A percentile compares a stretch with the other conserved stretches of the same genome.
phyloP scores from a whole-genome alignment of 257 asterid genomes.

The Jacaranda mimosifolia region DNA sequence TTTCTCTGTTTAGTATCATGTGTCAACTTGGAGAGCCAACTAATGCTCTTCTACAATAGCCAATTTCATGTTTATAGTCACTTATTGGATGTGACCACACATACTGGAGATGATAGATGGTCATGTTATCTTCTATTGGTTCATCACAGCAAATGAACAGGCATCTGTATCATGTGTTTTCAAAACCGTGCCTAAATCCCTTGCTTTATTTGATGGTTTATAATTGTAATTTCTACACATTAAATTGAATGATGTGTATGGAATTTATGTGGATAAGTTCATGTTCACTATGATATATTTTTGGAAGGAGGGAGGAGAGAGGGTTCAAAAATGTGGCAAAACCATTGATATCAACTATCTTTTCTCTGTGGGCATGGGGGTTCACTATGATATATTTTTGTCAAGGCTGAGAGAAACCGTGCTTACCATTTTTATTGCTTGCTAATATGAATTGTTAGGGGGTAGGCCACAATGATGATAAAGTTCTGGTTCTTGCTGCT shows the following conservation, averaged over 20 bases:
- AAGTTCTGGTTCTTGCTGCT: conserved; percentile 94
- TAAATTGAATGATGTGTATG: background rate
- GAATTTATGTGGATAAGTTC: background rate
- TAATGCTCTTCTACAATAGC: background rate
- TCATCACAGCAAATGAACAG: background rate
- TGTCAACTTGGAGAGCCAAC: no score
- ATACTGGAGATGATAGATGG: background rate
- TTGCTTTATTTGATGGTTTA: background rate
- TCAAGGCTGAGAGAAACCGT: background rate
- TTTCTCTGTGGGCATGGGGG: background rate
- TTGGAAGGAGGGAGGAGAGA: no score
- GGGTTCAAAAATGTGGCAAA: background rate
- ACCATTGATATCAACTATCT: background rate
- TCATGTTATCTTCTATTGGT: background rate
- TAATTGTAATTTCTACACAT: background rate
- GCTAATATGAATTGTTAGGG: conserved; percentile 54
- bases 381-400: conserved; percentile 1
- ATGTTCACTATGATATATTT: no score
- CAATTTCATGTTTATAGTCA: background rate
- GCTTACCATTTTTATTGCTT: conserved; percentile 10
- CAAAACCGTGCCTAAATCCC: background rate
- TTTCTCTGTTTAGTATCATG: no score
- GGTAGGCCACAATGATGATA: conserved; percentile 90
- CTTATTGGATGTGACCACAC: background rate
- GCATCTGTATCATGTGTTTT: background rate